Conservation (phyloP, 345 rosid species). For the Passiflora organensis region DNA sequence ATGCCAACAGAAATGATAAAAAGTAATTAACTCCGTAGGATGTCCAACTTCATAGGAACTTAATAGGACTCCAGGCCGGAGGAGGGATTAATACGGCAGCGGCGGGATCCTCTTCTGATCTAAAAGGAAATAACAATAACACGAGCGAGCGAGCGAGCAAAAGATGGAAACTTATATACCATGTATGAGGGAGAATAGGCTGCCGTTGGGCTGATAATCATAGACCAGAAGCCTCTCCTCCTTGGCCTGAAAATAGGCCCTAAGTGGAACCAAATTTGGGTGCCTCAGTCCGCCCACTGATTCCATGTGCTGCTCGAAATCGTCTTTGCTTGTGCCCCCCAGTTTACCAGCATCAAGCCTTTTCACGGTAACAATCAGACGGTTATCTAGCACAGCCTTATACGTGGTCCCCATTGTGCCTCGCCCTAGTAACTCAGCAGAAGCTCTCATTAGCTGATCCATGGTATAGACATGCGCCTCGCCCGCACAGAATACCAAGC, state of each 20-base stretch:
- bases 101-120: no score
- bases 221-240: slow-evolving; percentile 79
- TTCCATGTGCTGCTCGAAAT: slow-evolving; percentile 83
- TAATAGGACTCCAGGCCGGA: no score
- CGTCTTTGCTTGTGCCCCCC: slow-evolving; percentile 47
- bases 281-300: slow-evolving; percentile 89
- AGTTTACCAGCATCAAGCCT: slow-evolving; percentile 68
- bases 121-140: no score
- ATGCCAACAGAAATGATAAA: no score
- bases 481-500: slow-evolving; percentile 72
- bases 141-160: no score
- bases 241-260: slow-evolving; percentile 78
- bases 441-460: slow-evolving; percentile 93
- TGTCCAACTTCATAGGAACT: no score
- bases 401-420: slow-evolving; percentile 80
- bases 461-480: slow-evolving; percentile 72
- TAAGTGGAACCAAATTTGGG: slow-evolving; percentile 84
- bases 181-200: slow-evolving; percentile 75
- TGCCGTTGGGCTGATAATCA: slow-evolving; percentile 92
- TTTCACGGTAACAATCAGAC: slow-evolving; percentile 69
- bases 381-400: slow-evolving; percentile 76
- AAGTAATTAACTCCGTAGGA: no score
- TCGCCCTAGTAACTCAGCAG: slow-evolving; percentile 87
- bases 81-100: no score
- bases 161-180: slow-evolving; percentile 31